Evolutionary conservation across 495 filamentous ascomycete genomes (phyloP).

Genomic region (Podospora sp.): DNA sequence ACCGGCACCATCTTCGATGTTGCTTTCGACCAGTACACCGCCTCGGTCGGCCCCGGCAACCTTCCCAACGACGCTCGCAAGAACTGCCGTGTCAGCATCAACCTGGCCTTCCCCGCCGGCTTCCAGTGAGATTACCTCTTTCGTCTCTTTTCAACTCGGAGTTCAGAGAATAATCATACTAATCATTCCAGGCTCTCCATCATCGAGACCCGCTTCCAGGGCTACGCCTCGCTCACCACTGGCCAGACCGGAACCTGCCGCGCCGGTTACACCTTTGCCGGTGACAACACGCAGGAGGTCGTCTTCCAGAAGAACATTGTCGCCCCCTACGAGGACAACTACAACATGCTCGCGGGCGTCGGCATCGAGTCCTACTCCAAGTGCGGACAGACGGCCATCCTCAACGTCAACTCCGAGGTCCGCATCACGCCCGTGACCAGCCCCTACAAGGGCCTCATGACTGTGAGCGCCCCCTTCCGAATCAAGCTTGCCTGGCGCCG

Average conservation of each 20-base stretch:
- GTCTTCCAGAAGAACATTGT: conserved; percentile 41
- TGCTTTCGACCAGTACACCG: conserved; percentile 51
- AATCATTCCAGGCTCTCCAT: conserved; percentile 31
- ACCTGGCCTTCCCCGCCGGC: conserved; percentile 46
- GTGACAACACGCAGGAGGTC: conserved; percentile 35
- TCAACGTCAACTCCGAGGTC: conserved; percentile 45
- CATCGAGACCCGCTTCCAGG: conserved; percentile 41
- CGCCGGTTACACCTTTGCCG: conserved; percentile 35
- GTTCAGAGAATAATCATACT: neutral
- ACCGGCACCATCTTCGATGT: conserved; percentile 48
- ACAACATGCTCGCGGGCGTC: conserved; percentile 37
- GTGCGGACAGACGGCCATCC: conserved; percentile 38
- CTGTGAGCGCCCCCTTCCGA: conserved; percentile 30
- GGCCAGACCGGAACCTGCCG: conserved; percentile 33
- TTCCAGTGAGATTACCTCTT: conserved; percentile 38
- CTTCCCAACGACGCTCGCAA: conserved; percentile 42
- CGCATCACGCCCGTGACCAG: conserved; percentile 36
- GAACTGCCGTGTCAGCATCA: conserved; percentile 52
- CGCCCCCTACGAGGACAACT: conserved; percentile 37
- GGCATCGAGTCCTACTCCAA: conserved; percentile 35
- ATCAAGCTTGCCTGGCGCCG: conserved; percentile 24
- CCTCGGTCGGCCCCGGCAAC: conserved; percentile 46
- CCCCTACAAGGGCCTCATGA: conserved; percentile 32
- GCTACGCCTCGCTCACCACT: conserved; percentile 31
- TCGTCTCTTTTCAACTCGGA: conserved; percentile 5